A percentile compares a stretch with the other conserved stretches of the same genome.
phyloP scores from a whole-genome alignment of 2,329 filamentous ascomycete genomes.

The Cordyceps tenuipes region DNA sequence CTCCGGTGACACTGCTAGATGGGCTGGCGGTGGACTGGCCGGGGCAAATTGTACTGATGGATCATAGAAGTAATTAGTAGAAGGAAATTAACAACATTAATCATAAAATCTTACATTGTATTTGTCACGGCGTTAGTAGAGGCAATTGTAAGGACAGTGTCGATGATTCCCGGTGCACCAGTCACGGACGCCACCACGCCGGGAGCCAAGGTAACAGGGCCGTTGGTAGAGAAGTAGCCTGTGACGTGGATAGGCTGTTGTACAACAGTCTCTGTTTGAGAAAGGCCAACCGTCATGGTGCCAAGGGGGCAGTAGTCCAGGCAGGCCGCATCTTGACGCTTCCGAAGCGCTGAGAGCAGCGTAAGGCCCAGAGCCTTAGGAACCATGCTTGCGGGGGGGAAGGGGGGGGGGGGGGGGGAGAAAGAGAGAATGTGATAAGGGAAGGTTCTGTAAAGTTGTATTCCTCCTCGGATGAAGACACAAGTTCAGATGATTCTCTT shows the following conservation, averaged over 20 bases:
- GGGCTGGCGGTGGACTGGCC: background rate
- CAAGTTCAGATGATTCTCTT: background rate
- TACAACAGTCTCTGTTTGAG: background rate
- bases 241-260: constrained; percentile 3
- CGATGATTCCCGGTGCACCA: constrained; percentile 5
- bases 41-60: constrained; percentile 1
- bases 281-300: background rate
- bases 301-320: constrained; percentile 1
- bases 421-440: background rate
- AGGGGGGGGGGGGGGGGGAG: background rate
- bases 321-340: background rate
- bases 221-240: constrained; percentile 5
- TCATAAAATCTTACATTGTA: background rate
- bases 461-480: background rate
- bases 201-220: background rate
- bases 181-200: background rate
- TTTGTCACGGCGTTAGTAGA: background rate
- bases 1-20: no score
- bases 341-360: background rate
- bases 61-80: background rate
- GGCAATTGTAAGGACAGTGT: constrained; percentile 3
- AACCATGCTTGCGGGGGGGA: background rate
- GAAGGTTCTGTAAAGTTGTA: background rate
- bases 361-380: constrained; percentile 2
- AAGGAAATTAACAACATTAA: no score